Conservation (phyloP, 176 grass and related monocot species). For the Puccinellia tenuiflora region DNA sequence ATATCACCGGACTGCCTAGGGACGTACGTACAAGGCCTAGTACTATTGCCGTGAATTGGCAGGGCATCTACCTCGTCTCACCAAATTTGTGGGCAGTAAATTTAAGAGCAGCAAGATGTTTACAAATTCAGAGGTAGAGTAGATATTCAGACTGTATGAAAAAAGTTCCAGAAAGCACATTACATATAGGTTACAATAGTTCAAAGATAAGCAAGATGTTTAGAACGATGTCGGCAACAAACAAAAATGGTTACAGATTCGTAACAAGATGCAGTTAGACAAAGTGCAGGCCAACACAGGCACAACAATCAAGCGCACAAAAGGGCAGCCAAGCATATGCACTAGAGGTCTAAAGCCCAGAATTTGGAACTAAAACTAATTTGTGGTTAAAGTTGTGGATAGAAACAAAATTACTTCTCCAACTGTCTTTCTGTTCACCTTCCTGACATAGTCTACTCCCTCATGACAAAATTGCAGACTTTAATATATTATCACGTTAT, state of each 20-base stretch:
- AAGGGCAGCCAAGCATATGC: slow-evolving; percentile 1
- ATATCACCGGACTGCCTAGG: neutral
- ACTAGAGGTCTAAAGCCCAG: neutral
- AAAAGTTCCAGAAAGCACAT: neutral
- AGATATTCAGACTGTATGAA: neutral
- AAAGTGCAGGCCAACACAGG: neutral
- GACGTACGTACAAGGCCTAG: neutral
- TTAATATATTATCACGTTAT: slow-evolving; percentile 11
- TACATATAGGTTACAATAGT: neutral
- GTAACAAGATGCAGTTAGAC: neutral
- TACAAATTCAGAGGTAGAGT: neutral
- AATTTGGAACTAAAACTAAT: neutral
- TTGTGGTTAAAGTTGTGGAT: neutral
- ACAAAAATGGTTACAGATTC: neutral
- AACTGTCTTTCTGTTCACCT: neutral
- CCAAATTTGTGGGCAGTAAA: neutral
- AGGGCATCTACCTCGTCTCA: slow-evolving; percentile 2
- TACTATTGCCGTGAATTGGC: neutral
- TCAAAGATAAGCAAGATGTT: neutral
- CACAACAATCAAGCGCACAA: neutral
- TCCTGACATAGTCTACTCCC: neutral
- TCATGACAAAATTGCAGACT: neutral
- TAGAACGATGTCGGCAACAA: neutral
- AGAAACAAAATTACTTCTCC: neutral
- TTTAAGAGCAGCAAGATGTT: neutral